Conservation (phyloP, 306 rosid genomes). For the Rubus parviflorus region DNA sequence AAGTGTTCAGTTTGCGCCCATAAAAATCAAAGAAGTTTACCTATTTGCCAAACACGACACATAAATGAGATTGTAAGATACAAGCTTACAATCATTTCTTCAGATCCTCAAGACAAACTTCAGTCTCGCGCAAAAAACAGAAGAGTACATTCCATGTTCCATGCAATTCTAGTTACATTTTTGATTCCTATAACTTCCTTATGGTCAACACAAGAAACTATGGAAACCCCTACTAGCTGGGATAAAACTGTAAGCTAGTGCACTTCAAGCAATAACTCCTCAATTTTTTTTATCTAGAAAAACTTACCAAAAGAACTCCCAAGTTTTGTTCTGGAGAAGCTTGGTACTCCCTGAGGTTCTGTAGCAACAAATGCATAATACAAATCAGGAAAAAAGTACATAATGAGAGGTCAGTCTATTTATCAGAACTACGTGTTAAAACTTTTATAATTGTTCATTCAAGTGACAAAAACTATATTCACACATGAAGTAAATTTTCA, state of each 20-base stretch:
- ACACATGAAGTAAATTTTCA: neutral
- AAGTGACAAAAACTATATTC: neutral
- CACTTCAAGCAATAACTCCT: neutral
- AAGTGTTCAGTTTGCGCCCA: conserved; percentile 86
- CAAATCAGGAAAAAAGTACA: conserved; percentile 14
- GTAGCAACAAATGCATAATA: conserved; percentile 32
- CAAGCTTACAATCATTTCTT: neutral
- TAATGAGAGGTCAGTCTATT: neutral
- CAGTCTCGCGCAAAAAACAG: neutral
- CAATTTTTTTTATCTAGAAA: neutral
- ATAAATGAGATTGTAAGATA: conserved; percentile 13
- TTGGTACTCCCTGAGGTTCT: conserved; percentile 53
- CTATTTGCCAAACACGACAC: conserved; percentile 37
- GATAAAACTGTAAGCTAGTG: conserved; percentile 1
- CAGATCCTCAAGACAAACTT: neutral
- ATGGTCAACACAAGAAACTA: neutral
- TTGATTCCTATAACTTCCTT: neutral
- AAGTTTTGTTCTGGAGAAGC: conserved; percentile 61
- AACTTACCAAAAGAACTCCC: conserved; percentile 87
- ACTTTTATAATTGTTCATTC: neutral
- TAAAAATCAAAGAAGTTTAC: conserved; percentile 86
- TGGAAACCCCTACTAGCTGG: neutral
- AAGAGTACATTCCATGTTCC: neutral
- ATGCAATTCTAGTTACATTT: neutral
- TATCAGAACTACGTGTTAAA: neutral